phyloP scores from a whole-genome alignment of 1,284 basidiomycete species.

The Puccinia horiana region DNA sequence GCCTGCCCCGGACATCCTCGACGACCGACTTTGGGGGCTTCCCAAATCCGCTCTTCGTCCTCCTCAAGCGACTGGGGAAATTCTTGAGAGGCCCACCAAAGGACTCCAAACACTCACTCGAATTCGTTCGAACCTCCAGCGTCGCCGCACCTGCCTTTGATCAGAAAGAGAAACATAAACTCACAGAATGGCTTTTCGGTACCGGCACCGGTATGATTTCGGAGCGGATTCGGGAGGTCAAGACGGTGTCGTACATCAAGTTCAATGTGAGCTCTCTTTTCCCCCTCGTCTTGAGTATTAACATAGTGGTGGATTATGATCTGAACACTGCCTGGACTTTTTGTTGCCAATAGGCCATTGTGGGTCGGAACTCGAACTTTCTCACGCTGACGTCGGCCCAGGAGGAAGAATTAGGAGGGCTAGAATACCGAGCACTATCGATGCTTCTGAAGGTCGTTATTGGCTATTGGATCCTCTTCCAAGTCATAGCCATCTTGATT shows the following conservation, averaged over 20 bases:
- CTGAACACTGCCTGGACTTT: slow-evolving; percentile 53
- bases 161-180: slow-evolving; percentile 53
- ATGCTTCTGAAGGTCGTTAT: slow-evolving; percentile 65
- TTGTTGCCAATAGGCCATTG: slow-evolving; percentile 63
- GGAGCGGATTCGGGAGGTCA: slow-evolving; percentile 53
- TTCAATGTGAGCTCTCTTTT: slow-evolving; percentile 50
- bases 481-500: slow-evolving; percentile 53
- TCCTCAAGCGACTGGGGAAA: slow-evolving; percentile 54
- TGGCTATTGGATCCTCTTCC: slow-evolving; percentile 52
- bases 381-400: slow-evolving; percentile 76
- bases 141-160: slow-evolving; percentile 60
- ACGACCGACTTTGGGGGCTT: slow-evolving; percentile 77
- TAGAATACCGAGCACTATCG: slow-evolving; percentile 87
- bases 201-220: slow-evolving; percentile 22
- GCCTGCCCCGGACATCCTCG: slow-evolving; percentile 58
- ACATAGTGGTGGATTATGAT: neutral
- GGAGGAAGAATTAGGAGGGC: slow-evolving; percentile 85
- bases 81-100: slow-evolving; percentile 57
- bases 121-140: slow-evolving; percentile 69
- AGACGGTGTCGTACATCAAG: slow-evolving; percentile 60
- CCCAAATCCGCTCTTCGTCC: slow-evolving; percentile 72
- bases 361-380: slow-evolving; percentile 87
- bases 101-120: slow-evolving; percentile 64
- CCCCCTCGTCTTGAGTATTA: slow-evolving; percentile 67
- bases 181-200: slow-evolving; percentile 57